These are phyloP conservation scores for Cladosporium sp. DNA, from an alignment of 2,329 filamentous ascomycete genomes.

Conservation along the genomic window DNA sequence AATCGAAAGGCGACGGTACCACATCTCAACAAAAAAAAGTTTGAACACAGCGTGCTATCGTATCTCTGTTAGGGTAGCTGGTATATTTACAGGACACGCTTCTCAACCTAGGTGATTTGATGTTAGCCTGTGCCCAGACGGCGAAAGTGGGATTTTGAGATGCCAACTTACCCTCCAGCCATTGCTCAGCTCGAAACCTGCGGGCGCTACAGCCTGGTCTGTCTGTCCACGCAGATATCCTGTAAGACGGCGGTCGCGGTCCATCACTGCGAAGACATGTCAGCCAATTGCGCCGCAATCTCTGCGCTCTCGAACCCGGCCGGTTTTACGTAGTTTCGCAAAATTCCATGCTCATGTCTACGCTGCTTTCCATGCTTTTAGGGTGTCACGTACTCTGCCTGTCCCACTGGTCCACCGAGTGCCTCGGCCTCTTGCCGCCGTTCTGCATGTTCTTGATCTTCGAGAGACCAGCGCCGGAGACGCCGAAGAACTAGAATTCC, in stretches of 20 bases:
- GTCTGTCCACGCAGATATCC: slow-evolving; percentile 57
- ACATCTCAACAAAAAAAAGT: background rate
- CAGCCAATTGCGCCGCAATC: background rate
- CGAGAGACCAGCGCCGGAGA: slow-evolving; percentile 53
- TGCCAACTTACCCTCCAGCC: slow-evolving; percentile 54
- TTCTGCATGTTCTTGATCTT: slow-evolving; percentile 55
- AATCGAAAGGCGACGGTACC: no score
- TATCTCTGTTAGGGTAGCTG: slow-evolving; percentile 3
- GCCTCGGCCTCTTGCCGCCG: slow-evolving; percentile 55
- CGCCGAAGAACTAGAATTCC: slow-evolving; percentile 50
- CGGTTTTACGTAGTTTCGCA: background rate
- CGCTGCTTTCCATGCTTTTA: background rate
- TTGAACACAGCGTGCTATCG: slow-evolving; percentile 5
- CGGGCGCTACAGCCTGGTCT: slow-evolving; percentile 51
- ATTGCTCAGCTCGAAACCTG: slow-evolving; percentile 61
- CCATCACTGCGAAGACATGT: slow-evolving; percentile 52
- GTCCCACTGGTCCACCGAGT: slow-evolving; percentile 58
- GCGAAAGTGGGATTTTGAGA: background rate
- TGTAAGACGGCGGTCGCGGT: slow-evolving; percentile 57
- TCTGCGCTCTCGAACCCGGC: no score
- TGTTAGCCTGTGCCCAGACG: background rate
- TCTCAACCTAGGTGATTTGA: slow-evolving; percentile 19
- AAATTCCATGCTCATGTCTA: background rate
- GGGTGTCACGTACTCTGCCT: slow-evolving; percentile 42
- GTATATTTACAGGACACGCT: slow-evolving; percentile 13